phyloP scores from a whole-genome alignment of 1,139 yeast species.

The Yamadazyma triangularis region DNA sequence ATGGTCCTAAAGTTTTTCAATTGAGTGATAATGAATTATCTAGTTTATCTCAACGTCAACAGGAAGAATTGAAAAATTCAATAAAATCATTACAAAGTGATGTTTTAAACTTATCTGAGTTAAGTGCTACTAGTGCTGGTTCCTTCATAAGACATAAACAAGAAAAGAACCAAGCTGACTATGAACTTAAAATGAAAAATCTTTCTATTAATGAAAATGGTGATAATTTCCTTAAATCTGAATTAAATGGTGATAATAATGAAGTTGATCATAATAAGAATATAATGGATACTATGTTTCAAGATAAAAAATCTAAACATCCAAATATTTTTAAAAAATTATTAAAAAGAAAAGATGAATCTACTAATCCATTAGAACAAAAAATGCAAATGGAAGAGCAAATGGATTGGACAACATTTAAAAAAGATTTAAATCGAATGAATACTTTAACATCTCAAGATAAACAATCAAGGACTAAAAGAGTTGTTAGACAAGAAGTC shows the following conservation, averaged over 20 bases:
- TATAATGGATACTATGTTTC: constrained; percentile 40
- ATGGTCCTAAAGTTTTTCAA: constrained; percentile 12
- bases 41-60: constrained; percentile 28
- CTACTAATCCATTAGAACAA: constrained; percentile 30
- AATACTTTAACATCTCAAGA: constrained; percentile 70
- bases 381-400: constrained; percentile 27
- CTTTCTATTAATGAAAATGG: constrained; percentile 16
- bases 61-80: constrained; percentile 39
- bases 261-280: constrained; percentile 18
- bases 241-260: constrained; percentile 4
- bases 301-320: constrained; percentile 41
- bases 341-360: constrained; percentile 30
- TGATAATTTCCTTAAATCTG: too few species aligned
- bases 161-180: constrained; percentile 32
- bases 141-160: constrained; percentile 70
- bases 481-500: constrained; percentile 66
- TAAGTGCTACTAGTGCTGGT: constrained; percentile 89
- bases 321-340: constrained; percentile 55
- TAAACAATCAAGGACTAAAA: constrained; percentile 60
- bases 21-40: constrained; percentile 29
- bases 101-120: constrained; percentile 52
- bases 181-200: constrained; percentile 19
- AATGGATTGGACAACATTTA: constrained; percentile 39
- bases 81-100: constrained; percentile 44
- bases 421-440: constrained; percentile 65